Evolutionary conservation across 768 basidiomycete genomes (phyloP).

Genomic region (Termitomyces sp.): DNA sequence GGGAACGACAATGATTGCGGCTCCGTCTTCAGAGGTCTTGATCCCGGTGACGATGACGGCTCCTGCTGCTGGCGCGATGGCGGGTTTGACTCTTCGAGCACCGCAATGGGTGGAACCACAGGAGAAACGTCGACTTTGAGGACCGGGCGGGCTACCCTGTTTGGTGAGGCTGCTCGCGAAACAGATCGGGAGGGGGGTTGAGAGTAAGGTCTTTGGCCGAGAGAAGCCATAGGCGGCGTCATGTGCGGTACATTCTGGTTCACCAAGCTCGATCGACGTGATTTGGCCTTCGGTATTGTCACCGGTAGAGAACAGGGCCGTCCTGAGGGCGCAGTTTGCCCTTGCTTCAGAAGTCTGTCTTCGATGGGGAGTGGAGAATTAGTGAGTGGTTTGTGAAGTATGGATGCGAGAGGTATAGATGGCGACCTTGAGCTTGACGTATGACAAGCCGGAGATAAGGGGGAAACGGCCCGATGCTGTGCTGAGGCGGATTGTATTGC

Average conservation of each 20-base stretch:
- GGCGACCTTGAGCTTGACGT: not conserved
- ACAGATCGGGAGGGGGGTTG: not conserved
- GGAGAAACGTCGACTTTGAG: not conserved
- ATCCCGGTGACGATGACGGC: not conserved
- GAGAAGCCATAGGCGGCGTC: not conserved
- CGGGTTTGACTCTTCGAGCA: not conserved
- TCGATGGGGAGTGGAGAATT: not conserved
- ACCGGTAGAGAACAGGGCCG: not conserved
- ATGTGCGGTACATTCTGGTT: not conserved
- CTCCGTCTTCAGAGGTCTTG: not conserved
- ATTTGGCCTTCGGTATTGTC: not conserved
- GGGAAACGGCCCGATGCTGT: not conserved
- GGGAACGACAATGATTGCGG: not conserved
- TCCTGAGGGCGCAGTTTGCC: not conserved
- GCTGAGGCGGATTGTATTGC: not conserved
- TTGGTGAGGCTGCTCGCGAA: not conserved
- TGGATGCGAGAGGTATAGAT: not conserved
- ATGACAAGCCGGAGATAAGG: not conserved
- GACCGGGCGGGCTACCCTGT: not conserved
- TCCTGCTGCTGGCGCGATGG: not conserved
- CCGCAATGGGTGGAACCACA: not conserved
- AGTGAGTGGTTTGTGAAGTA: not conserved
- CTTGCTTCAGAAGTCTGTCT: not conserved
- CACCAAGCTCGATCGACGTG: not conserved
- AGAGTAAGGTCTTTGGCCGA: not conserved